Percentiles rank a stretch among this genome's conserved stretches.
These are phyloP conservation scores for Myxozyma nipponensis DNA, from an alignment of 805 yeast species.

Conservation along the genomic window DNA sequence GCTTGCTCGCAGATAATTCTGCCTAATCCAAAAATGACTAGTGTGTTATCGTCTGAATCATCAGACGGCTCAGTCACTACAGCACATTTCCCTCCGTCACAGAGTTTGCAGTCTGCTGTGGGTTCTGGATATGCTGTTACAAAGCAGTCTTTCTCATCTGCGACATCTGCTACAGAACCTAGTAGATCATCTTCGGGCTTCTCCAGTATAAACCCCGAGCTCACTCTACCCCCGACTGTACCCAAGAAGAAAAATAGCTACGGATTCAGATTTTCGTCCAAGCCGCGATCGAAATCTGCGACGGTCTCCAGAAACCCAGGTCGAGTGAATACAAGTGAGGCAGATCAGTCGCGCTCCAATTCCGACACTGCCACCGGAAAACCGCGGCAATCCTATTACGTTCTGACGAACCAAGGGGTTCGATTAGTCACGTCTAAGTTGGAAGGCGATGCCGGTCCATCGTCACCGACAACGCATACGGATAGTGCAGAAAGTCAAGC, in stretches of 20 bases:
- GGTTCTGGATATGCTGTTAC: not conserved
- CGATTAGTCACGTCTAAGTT: slow-evolving; percentile 13
- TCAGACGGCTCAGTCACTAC: not conserved
- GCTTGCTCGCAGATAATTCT: not conserved
- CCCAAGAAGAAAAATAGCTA: not conserved
- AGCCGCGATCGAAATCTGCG: slow-evolving; percentile 1
- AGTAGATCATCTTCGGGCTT: not conserved
- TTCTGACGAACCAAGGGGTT: slow-evolving; percentile 20
- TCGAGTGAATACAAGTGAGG: not conserved
- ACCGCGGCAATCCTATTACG: slow-evolving; percentile 9
- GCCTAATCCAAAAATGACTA: not conserved
- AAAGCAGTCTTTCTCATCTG: slow-evolving; percentile 4
- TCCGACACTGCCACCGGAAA: not conserved
- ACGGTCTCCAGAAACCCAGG: not conserved
- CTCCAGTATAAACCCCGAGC: not conserved
- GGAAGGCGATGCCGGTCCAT: not conserved
- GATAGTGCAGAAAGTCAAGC: not conserved
- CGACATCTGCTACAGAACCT: slow-evolving; percentile 1
- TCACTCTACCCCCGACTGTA: too few species aligned
- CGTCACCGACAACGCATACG: not conserved
- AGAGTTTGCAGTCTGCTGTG: not conserved
- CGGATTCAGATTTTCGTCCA: slow-evolving; percentile 3
- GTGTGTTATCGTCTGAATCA: not conserved
- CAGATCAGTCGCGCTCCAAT: not conserved
- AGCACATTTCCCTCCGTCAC: not conserved